phyloP scores from a whole-genome alignment of 2,329 filamentous ascomycete genomes.

The Pseudopithomyces chartarum region DNA sequence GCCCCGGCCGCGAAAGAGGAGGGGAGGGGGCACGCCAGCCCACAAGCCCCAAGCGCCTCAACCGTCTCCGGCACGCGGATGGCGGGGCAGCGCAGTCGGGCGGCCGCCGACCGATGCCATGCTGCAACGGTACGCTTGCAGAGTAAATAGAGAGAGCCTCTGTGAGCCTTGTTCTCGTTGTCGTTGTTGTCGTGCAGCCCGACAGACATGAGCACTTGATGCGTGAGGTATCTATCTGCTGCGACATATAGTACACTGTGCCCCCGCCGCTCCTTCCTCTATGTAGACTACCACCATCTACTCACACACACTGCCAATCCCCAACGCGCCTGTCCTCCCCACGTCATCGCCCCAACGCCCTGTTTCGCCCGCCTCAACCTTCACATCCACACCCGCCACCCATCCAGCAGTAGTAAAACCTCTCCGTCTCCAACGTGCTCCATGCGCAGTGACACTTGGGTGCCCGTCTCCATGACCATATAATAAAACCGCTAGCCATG shows the following conservation, averaged over 20 bases:
- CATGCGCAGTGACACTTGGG: not conserved
- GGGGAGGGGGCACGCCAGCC: no score
- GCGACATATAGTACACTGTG: no score
- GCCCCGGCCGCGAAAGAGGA: not conserved
- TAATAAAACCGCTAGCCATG: constrained; percentile 9
- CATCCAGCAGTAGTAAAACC: not conserved
- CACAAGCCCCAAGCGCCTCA: no score
- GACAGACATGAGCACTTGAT: no score
- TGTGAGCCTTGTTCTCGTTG: no score
- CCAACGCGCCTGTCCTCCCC: not conserved
- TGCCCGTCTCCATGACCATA: not conserved
- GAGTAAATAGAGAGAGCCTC: no score
- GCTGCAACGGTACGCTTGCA: no score
- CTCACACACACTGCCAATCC: no score
- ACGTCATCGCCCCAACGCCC: constrained; percentile 6
- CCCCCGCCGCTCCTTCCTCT: no score
- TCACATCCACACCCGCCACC: not conserved
- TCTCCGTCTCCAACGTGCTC: not conserved
- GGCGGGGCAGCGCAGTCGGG: not conserved
- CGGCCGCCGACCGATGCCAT: no score
- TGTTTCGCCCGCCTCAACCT: not conserved
- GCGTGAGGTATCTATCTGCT: no score
- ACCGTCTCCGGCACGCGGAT: not conserved
- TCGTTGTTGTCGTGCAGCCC: no score
- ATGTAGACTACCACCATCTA: not conserved